Conservation (phyloP, 345 rosid genomes). For the Aethionema arabicum region DNA sequence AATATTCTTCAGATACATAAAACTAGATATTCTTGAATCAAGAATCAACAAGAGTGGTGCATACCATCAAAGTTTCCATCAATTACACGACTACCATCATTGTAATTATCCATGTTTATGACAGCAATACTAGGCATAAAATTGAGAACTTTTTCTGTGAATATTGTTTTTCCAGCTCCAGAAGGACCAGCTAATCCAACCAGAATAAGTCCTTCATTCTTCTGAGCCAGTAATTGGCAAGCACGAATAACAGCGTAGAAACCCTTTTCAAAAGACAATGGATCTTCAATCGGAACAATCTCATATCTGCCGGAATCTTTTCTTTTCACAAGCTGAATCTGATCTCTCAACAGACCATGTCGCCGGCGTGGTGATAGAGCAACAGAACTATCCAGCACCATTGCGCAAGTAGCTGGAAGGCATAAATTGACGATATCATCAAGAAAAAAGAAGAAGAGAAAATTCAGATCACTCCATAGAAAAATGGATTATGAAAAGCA, state of each 20-base stretch:
- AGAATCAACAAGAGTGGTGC: constrained; percentile 24
- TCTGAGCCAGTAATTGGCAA: constrained; percentile 84
- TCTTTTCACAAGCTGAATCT: constrained; percentile 70
- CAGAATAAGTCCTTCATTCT: constrained; percentile 82
- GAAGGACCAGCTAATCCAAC: constrained; percentile 99
- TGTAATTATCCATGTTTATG: constrained; percentile 90
- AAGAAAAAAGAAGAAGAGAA: constrained; percentile 8
- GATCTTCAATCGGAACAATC: constrained; percentile 73
- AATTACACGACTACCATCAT: constrained; percentile 79
- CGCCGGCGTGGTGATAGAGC: constrained; percentile 78
- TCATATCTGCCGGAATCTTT: constrained; percentile 77
- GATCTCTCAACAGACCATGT: constrained; percentile 82
- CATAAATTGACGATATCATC: not conserved
- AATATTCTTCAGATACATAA: not conserved
- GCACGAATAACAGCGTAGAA: constrained; percentile 90
- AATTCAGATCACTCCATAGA: too few relatives aligned
- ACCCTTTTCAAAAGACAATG: constrained; percentile 88
- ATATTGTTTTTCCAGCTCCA: constrained; percentile 96
- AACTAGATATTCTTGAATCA: not conserved
- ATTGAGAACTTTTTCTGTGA: constrained; percentile 85
- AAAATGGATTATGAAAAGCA: too few relatives aligned
- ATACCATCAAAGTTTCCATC: constrained; percentile 99
- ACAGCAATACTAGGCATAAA: constrained; percentile 96
- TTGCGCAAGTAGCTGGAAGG: constrained; percentile 26
- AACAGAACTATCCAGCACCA: constrained; percentile 62